Evolutionary conservation across 78 protist genomes (phyloP).

Genomic region (slime mould (Dictyostelium discoideum)): DNA sequence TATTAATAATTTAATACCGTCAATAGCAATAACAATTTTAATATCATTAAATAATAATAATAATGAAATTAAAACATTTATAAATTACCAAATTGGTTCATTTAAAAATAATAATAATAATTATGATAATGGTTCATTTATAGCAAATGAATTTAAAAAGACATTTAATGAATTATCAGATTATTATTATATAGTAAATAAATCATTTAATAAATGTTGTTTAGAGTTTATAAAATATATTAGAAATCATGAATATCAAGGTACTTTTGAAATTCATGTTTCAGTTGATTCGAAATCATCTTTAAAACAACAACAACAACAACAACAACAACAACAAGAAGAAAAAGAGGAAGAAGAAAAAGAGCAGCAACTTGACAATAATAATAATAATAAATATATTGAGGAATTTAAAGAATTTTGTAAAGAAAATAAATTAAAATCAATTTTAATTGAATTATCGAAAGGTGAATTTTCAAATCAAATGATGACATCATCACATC

Average conservation of each 20-base stretch:
- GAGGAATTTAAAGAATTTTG: neutral
- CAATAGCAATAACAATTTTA: neutral
- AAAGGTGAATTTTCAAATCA: neutral
- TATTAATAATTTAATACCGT: neutral
- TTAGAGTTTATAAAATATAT: neutral
- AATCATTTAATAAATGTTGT: neutral
- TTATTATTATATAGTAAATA: neutral
- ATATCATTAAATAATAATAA: neutral
- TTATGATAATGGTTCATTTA: neutral
- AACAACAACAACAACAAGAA: no score
- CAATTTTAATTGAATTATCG: slow-evolving; percentile 4
- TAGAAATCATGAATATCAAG: slow-evolving; percentile 22
- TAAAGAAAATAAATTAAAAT: neutral
- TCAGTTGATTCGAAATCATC: neutral
- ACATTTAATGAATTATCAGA: neutral
- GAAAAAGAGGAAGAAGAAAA: no score
- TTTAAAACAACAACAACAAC: neutral
- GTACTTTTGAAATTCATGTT: slow-evolving; percentile 51
- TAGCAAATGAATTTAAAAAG: neutral
- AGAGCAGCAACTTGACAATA: no score
- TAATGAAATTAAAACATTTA: neutral
- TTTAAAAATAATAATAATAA: neutral
- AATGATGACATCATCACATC: neutral
- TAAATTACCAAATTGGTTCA: neutral
- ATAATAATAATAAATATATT: neutral